These are phyloP conservation scores for Teratosphaeria gauchensis DNA, from an alignment of 2,329 filamentous ascomycete genomes.

Conservation along the genomic window DNA sequence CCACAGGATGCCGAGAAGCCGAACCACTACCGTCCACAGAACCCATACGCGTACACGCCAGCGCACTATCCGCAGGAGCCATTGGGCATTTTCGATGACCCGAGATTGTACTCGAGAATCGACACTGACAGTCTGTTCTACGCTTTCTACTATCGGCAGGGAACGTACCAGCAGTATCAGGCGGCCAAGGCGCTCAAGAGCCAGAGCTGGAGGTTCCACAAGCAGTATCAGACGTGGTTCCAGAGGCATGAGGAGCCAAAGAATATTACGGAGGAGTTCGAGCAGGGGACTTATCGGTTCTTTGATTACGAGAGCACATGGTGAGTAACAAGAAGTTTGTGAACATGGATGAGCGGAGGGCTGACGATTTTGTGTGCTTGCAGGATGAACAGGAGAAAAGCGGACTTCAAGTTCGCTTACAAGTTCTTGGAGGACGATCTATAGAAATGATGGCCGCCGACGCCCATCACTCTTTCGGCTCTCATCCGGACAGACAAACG, in stretches of 20 bases:
- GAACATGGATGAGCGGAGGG: background rate
- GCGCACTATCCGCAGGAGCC: constrained; percentile 87
- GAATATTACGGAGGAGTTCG: constrained; percentile 95
- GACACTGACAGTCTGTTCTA: constrained; percentile 97
- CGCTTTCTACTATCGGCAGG: constrained; percentile 97
- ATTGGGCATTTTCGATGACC: constrained; percentile 85
- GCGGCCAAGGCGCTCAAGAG: constrained; percentile 95
- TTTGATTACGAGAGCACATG: constrained; percentile 99
- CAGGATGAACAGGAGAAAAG: constrained; percentile 98
- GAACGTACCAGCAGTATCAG: constrained; percentile 88
- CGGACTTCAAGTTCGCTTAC: constrained; percentile 96
- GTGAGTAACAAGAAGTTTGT: constrained; percentile 53
- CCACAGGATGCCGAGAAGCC: constrained; percentile 71
- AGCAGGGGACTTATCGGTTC: constrained; percentile 97
- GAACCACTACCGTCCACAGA: constrained; percentile 73
- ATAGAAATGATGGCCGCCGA: constrained; percentile 24
- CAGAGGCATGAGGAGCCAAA: constrained; percentile 97
- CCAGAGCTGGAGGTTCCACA: constrained; percentile 98
- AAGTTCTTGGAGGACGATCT: constrained; percentile 96
- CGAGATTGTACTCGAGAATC: constrained; percentile 74
- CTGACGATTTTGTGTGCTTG: constrained; percentile 2
- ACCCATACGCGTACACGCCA: constrained; percentile 62
- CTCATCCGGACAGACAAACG: background rate
- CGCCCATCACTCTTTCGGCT: background rate
- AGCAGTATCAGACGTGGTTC: constrained; percentile 99